These are phyloP conservation scores for Dentipellis sp. DNA, from an alignment of 768 basidiomycete species.

Conservation along the genomic window DNA sequence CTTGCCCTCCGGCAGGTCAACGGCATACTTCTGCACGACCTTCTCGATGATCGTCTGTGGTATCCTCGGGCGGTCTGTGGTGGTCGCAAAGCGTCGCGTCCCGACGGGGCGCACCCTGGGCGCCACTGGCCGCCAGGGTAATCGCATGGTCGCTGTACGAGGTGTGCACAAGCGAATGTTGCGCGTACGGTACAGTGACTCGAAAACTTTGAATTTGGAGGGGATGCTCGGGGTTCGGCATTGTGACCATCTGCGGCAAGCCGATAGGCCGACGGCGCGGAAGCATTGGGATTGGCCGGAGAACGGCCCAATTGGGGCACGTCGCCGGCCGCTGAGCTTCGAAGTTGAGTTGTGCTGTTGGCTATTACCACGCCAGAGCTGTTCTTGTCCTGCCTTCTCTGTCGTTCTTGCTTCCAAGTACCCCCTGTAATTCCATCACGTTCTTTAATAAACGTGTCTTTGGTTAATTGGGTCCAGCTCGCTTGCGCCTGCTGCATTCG, in stretches of 20 bases:
- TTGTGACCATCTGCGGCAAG: neutral
- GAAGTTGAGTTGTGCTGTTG: no score
- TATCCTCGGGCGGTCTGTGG: constrained; percentile 20
- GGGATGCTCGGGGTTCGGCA: neutral
- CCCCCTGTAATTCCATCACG: no score
- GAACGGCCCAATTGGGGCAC: no score
- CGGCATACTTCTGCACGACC: constrained; percentile 94
- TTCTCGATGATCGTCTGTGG: constrained; percentile 95
- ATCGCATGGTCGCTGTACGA: constrained; percentile 1
- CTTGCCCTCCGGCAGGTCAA: constrained; percentile 76
- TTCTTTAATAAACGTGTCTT: no score
- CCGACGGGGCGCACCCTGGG: neutral
- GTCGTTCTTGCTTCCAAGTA: no score
- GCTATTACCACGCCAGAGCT: no score
- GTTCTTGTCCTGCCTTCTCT: no score
- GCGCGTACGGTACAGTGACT: neutral
- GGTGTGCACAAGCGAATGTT: neutral
- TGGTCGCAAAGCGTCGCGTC: constrained; percentile 16
- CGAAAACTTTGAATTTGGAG: neutral
- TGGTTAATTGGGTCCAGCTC: no score
- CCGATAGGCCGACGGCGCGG: neutral
- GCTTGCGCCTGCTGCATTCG: neutral
- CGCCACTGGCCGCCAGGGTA: neutral
- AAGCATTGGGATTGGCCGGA: no score
- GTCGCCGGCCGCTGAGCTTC: no score